Evolutionary conservation across 495 filamentous ascomycete genomes (phyloP), one percentile per base, ranked within the genome.

Genomic region (Podospora didyma): DNA sequence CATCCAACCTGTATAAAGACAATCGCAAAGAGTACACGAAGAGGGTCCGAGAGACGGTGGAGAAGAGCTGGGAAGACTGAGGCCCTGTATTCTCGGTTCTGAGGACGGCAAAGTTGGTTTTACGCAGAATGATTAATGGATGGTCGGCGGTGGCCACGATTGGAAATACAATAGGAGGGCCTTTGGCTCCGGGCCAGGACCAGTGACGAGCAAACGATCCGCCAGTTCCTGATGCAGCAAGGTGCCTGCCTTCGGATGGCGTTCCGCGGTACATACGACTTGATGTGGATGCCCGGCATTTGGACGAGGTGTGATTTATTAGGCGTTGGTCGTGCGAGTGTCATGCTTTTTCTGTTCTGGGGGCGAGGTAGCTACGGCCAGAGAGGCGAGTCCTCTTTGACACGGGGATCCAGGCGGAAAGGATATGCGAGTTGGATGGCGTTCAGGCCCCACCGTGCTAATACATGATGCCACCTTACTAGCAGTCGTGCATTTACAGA

Each of bases 41-140:
- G 77, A 82, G 93, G 20, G 94, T 98, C 19, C 80, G 90, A 44
- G 94, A 97, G 75, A 96, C 93, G 0, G 95, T 98, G 17, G 95
- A 98, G 81, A 97, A 96, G 80, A 97, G 92, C 75, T 97, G 94
- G 94, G 93, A 97, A 51, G 93, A 94, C 61, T 93, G 78, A 74
- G 5, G 6, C 23, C 14, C 12, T 26, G 21, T 34, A 28, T 31
- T 49, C 28, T 31, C 22, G 16, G 9, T 3, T 11, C 5, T 23
- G 47, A 35, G 4, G 47, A 31, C 6, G 24, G 17, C 12, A 7
- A 49, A 10, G 47, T 9, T 49, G 23, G 34, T 16, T 2, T 10
- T 7, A 16, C 39, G 12, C 12, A 17, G 39, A 42, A 16, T 49
- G 2, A 23, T 31, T 31, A 9, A 31, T 4, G 26, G 26, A 3